Base-by-base conservation (phyloP, 148 eudicot genomes). In the Polygonum maritimum region DNA sequence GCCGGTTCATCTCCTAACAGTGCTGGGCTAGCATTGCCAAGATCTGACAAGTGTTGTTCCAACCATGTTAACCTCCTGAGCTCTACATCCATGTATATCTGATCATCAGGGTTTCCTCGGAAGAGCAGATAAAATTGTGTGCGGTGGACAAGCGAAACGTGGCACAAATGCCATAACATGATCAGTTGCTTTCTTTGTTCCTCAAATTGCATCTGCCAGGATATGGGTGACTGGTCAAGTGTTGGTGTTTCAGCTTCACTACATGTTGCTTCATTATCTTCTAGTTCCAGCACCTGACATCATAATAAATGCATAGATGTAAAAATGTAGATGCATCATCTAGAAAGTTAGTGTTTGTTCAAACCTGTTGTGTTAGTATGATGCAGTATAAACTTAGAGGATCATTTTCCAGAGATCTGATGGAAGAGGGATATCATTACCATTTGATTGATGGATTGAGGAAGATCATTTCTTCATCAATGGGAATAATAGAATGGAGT, bases 21-120 rank as follows among this genome's bases (percentile, higher is more conserved):
- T n/a, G 98, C 96, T 13, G 98, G 98, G 87, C 98, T 94, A 35
- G 97, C 97, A 78, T 94, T 94, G 47, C 98, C 98, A 76, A 94
- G 87, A 75, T 90, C 98, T 18, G 94, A 88, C 48, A 94, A 83
- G 80, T 94, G 93, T 72, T 94, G 97, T 76, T 94, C 97, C 83
- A 94, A 82, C 97, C 97, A 94, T 71, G 90, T 92, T 79, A 94
- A 63, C 81, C 98, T 82, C 83, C 92, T 85, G 13, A 92, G 89
- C 78, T 94, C 98, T 31, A 94, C 98, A 83, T 94, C 97, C 86
- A 94, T 78, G 79, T 94, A 94, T 58, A 94, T 92, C 82, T 94
- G 90, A 80, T 94, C 98, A 48, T 92, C 90, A 52, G 92, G 90
- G 38, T 94, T 97, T 73, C 98, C 98, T 81, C 75, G 88, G 69